phyloP scores from a whole-genome alignment of 73 alveolate species.

The Paramecium biaurelia region DNA sequence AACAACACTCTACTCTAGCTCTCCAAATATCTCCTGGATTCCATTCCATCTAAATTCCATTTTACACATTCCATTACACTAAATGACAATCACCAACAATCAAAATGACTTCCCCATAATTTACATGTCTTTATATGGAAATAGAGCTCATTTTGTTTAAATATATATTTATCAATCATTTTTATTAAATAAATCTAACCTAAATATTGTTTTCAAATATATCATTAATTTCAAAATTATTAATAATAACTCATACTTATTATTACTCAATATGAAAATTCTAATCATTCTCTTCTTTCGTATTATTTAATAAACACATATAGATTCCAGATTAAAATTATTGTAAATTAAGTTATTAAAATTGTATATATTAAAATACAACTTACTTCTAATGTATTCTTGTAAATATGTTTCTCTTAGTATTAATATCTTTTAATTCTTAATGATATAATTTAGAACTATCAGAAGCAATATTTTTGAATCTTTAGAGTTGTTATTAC shows the following conservation, averaged over 20 bases:
- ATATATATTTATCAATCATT: background rate
- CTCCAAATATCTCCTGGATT: conserved; percentile 43
- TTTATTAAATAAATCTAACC: background rate
- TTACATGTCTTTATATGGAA: background rate
- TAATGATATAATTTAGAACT: no score
- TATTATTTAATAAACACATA: background rate
- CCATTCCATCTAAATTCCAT: conserved; percentile 51
- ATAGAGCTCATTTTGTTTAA: conserved; percentile 5
- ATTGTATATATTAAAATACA: no score
- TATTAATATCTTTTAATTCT: no score
- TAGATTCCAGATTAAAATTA: no score
- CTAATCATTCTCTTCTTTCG: background rate
- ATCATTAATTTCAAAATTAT: background rate
- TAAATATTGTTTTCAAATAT: background rate
- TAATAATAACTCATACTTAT: background rate
- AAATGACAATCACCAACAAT: conserved; percentile 19
- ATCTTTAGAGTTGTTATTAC: background rate
- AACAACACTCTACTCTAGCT: conserved; percentile 4
- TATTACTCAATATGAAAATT: background rate
- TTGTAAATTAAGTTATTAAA: no score
- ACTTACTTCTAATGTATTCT: no score
- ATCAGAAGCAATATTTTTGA: no score
- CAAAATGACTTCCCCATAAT: conserved; percentile 16
- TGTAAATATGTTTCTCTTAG: no score
- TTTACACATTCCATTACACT: background rate